Conservation (phyloP, 257 asterid species). For the Solanum commersonii region DNA sequence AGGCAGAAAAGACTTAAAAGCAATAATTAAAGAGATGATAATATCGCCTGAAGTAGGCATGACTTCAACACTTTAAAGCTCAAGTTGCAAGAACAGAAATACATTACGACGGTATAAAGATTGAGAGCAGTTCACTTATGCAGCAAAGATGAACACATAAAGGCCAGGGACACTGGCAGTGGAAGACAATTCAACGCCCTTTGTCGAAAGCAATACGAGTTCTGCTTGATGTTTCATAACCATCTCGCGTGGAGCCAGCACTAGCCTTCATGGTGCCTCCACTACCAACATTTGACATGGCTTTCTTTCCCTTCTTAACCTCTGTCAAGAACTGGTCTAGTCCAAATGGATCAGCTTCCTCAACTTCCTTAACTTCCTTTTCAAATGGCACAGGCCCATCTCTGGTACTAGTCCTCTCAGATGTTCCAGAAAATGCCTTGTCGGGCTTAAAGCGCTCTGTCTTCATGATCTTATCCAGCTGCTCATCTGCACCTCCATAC, state of each 20-base stretch:
- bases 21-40: background rate
- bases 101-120: background rate
- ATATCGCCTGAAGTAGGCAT: background rate
- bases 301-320: constrained; percentile 85
- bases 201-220: constrained; percentile 27
- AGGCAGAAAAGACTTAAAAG: background rate
- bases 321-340: constrained; percentile 78
- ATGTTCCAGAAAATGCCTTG: constrained; percentile 63
- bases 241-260: constrained; percentile 41
- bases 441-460: constrained; percentile 79
- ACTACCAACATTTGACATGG: constrained; percentile 67
- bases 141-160: background rate
- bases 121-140: background rate
- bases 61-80: background rate
- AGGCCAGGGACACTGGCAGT: background rate
- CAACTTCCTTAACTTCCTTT: constrained; percentile 24
- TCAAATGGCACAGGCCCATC: constrained; percentile 83
- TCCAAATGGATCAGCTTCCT: constrained; percentile 90
- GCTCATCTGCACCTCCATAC: constrained; percentile 88
- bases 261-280: constrained; percentile 40
- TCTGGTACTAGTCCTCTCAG: constrained; percentile 59
- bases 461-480: constrained; percentile 75
- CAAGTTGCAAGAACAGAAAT: background rate
- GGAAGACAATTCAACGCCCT: constrained; percentile 15
- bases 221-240: constrained; percentile 28